A percentile compares a stretch with the other conserved stretches of the same genome.
Evolutionary conservation across 345 rosid species (phyloP).

Genomic region (Abelmoschus esculentus): DNA sequence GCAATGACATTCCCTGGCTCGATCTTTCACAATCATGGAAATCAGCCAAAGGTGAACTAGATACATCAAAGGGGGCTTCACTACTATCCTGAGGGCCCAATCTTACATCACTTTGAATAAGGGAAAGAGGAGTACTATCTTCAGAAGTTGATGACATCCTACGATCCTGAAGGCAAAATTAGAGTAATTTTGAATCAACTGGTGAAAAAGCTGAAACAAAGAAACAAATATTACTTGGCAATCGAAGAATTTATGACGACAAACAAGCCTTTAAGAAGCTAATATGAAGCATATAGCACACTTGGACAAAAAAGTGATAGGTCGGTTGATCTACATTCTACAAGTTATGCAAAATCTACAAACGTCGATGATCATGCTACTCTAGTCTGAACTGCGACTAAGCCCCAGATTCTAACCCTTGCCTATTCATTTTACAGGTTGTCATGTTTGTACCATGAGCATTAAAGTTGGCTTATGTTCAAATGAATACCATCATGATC

Average conservation of each 20-base stretch:
- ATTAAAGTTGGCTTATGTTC: neutral
- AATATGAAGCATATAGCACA: neutral
- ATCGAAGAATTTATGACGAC: neutral
- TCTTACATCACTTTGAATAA: slow-evolving; percentile 42
- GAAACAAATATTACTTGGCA: neutral
- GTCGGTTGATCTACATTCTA: too few species aligned
- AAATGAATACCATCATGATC: neutral
- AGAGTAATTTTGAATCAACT: neutral
- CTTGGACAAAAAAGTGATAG: neutral
- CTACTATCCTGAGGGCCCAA: slow-evolving; percentile 36
- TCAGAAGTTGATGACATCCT: slow-evolving; percentile 26
- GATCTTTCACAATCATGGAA: slow-evolving; percentile 71
- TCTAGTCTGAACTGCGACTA: neutral
- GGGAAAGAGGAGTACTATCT: slow-evolving; percentile 27
- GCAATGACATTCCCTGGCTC: slow-evolving; percentile 38
- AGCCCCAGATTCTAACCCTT: neutral
- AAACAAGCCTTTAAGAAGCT: neutral
- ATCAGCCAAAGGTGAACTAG: slow-evolving; percentile 60
- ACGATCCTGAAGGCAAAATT: slow-evolving; percentile 29
- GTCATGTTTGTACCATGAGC: neutral
- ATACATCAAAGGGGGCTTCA: slow-evolving; percentile 41
- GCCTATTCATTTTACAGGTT: neutral
- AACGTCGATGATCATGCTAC: neutral
- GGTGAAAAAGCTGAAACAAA: neutral
- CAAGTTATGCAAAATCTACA: neutral